Base-by-base conservation (phyloP, 306 rosid genomes). In the Acacia crassicarpa region DNA sequence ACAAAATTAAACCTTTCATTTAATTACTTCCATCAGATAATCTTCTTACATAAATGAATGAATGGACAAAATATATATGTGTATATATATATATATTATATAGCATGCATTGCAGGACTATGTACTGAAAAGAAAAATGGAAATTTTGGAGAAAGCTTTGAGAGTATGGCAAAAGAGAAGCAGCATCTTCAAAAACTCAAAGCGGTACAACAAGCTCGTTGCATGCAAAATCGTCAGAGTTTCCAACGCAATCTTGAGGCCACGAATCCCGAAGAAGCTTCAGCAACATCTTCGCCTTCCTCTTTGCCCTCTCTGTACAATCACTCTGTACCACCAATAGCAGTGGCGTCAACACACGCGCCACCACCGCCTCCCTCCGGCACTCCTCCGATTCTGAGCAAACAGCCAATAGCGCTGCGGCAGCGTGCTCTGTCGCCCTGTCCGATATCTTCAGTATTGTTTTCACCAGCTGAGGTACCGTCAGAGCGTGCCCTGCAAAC, bases 211-310 rank as follows among this genome's bases (percentile, higher is more conserved):
- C 91, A 46, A 92, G 77, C 59, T 91, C 92, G 54, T 94, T 87
- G 87, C 94, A 90, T 78, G 82, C 90, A 82, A 83, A 95, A 78
- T 89, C 99, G 69, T 95, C 95, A 5, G 97, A 91, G 81, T 89
- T 90, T 48, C 91, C 93, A 33, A 89, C 63, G 30, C 93, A 91
- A 76, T 91, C 89, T 68, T 85, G 89, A 9, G 99, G 98, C 99
- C 99, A 95, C 88, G 97, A 93, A 87, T 95, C 98, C 89, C 97
- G 88, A 82, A 95, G 97, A 83, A 91, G 97, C 94, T 95, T 95
- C 75, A 95, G 88, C 89, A 95, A 58, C 80, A 89, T 69, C 79
- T 93, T 91, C 56, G 99, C 97, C 88, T 95, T 95, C 80, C 99
- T 85, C 91, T 95, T 95, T 4, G 92, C 98, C 78, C 99, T 80